These are phyloP conservation scores for Uronychia setigera DNA, from an alignment of 73 alveolate species.

Conservation along the genomic window DNA sequence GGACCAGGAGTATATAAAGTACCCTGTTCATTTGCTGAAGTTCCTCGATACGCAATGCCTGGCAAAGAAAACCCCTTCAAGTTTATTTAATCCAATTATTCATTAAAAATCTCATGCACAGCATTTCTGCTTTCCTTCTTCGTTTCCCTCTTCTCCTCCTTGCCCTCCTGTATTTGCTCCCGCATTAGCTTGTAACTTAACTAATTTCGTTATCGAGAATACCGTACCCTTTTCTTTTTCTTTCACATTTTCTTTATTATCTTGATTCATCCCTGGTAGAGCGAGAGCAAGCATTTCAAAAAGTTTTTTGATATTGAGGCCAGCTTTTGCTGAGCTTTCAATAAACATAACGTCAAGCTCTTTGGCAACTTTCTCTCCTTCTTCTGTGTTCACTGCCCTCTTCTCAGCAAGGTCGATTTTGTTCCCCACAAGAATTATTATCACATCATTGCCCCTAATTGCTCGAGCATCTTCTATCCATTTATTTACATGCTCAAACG, in stretches of 20 bases:
- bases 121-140: not conserved
- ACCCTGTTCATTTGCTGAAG: not conserved
- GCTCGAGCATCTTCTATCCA: conserved; percentile 92
- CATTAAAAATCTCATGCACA: not conserved
- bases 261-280: not conserved
- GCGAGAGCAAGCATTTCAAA: conserved; percentile 74
- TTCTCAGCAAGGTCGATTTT: conserved; percentile 88
- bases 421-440: conserved; percentile 91
- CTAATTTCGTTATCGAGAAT: not conserved
- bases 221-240: not conserved
- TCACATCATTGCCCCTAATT: conserved; percentile 90
- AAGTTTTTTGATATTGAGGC: conserved; percentile 73
- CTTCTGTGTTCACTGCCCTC: conserved; percentile 70
- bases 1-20: conserved; percentile 37
- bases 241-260: not conserved
- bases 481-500: conserved; percentile 71
- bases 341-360: conserved; percentile 81
- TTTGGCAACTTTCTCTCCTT: conserved; percentile 77
- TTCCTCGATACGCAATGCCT: conserved; percentile 15
- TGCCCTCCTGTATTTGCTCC: not conserved
- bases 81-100: conserved; percentile 3
- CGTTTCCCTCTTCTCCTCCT: not conserved
- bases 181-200: not conserved
- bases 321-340: conserved; percentile 87
- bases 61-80: not conserved